Base-by-base conservation (phyloP, 1,284 basidiomycete species). In the Takashimella tepidaria region DNA sequence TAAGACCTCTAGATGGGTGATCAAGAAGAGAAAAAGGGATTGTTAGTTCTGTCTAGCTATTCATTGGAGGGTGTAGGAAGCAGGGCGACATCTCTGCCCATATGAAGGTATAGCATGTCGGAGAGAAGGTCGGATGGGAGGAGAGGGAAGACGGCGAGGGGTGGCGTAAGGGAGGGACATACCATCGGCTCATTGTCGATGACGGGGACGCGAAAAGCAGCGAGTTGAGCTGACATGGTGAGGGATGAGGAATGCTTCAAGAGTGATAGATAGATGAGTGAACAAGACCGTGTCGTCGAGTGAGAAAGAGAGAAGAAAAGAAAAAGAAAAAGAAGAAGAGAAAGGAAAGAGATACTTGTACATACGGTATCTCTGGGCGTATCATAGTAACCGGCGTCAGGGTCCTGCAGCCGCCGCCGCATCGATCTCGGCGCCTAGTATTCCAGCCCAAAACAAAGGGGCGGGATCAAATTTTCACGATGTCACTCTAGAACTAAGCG, bases 101-200 rank as follows among this genome's bases (percentile, higher is more conserved):
- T n/a, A n/a, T n/a, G n/a, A n/a, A n/a, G n/a, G n/a, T n/a, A n/a
- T n/a, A n/a, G n/a, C n/a, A n/a, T n/a, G n/a, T n/a, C n/a, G n/a
- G n/a, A n/a, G n/a, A n/a, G n/a, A n/a, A n/a, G n/a, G n/a, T n/a
- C n/a, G n/a, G n/a, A n/a, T n/a, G n/a, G n/a, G n/a, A n/a, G n/a
- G n/a, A n/a, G n/a, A n/a, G n/a, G 31, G 16, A 37, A 16, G 31
- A 37, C 8, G 31, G 16, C 10, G 8, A 37, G 31, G 16, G 31
- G 31, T 8, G 31, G 16, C 10, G 16, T 37, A 16, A 37, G 31
- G 16, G 16, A 22, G 19, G 3, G 3, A 73, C 81, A 68, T 65
- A 90, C 89, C 88, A 95, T 88, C 49, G 89, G 87, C 78, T 96
- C 92, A 85, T 97, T 97, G 55, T 87, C 81, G 70, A 91, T 81